Conservation (phyloP, 768 basidiomycete species). For the Lentinula guzmanii region DNA sequence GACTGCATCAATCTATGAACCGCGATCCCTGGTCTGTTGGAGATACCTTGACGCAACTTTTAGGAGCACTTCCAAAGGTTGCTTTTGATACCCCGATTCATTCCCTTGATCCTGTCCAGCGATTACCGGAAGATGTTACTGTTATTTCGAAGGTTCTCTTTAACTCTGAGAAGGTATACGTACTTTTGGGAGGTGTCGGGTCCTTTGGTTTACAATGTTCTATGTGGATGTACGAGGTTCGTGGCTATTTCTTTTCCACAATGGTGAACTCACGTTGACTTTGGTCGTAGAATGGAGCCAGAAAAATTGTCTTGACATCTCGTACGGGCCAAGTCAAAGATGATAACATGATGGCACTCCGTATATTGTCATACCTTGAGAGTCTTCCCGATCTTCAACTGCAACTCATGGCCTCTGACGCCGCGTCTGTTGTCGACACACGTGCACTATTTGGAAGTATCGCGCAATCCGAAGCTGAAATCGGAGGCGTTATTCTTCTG, state of each 20-base stretch:
- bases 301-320: conserved; percentile 17
- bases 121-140: neutral
- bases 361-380: conserved; percentile 8
- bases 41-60: neutral
- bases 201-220: conserved; percentile 18
- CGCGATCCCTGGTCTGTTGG: neutral
- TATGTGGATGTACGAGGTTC: conserved; percentile 23
- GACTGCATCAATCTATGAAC: neutral
- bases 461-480: conserved; percentile 3
- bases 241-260: neutral
- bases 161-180: conserved; percentile 15
- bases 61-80: neutral
- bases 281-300: conserved; percentile 15
- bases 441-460: conserved; percentile 1
- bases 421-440: conserved; percentile 6
- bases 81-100: neutral
- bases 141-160: conserved; percentile 9
- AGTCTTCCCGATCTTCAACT: conserved; percentile 11
- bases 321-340: conserved; percentile 13
- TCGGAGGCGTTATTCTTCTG: conserved; percentile 15
- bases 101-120: neutral
- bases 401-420: conserved; percentile 12
- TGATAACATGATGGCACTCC: conserved; percentile 5
- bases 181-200: conserved; percentile 22
- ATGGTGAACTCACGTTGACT: neutral